phyloP scores from a whole-genome alignment of 2,329 filamentous ascomycete genomes.

The Bipolaris sorokiniana region DNA sequence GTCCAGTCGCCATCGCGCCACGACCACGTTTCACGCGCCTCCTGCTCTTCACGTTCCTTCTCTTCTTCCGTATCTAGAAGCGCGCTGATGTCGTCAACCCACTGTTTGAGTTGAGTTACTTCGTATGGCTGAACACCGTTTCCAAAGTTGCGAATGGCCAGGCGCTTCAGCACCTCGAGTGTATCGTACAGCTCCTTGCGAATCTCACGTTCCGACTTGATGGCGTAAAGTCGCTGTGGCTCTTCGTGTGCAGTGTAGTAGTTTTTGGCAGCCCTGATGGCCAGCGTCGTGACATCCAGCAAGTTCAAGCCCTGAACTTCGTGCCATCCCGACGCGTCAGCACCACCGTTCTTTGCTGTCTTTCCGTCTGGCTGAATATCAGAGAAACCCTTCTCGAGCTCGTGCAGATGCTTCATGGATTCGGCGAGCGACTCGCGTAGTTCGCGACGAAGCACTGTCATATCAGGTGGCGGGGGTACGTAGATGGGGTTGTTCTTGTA shows the following conservation, averaged over 20 bases:
- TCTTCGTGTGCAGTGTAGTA: slow-evolving; percentile 95
- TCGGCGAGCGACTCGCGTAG: slow-evolving; percentile 71
- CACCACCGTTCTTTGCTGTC: slow-evolving; percentile 16
- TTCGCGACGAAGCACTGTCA: slow-evolving; percentile 75
- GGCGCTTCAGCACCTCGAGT: slow-evolving; percentile 88
- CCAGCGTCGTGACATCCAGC: slow-evolving; percentile 88
- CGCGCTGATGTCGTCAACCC: slow-evolving; percentile 78
- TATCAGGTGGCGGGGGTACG: slow-evolving; percentile 82
- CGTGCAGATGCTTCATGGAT: slow-evolving; percentile 70
- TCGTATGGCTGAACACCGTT: slow-evolving; percentile 83
- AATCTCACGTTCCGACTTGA: slow-evolving; percentile 86
- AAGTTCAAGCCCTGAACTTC: slow-evolving; percentile 92
- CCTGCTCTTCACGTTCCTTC: slow-evolving; percentile 74
- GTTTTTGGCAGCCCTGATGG: slow-evolving; percentile 93
- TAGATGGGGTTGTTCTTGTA: slow-evolving; percentile 86
- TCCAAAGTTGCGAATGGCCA: slow-evolving; percentile 85
- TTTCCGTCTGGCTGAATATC: slow-evolving; percentile 12
- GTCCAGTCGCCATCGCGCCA: slow-evolving; percentile 79
- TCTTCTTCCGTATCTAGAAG: slow-evolving; percentile 79
- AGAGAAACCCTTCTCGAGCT: slow-evolving; percentile 55
- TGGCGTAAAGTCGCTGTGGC: slow-evolving; percentile 81
- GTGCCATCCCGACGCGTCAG: slow-evolving; percentile 70
- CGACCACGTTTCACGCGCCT: slow-evolving; percentile 74
- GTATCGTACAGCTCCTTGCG: slow-evolving; percentile 83
- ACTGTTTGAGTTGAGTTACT: slow-evolving; percentile 73